Evolutionary conservation across 805 yeast species (phyloP), one percentile per base, ranked within the genome.

Genomic region (Pichia cabralensis): DNA sequence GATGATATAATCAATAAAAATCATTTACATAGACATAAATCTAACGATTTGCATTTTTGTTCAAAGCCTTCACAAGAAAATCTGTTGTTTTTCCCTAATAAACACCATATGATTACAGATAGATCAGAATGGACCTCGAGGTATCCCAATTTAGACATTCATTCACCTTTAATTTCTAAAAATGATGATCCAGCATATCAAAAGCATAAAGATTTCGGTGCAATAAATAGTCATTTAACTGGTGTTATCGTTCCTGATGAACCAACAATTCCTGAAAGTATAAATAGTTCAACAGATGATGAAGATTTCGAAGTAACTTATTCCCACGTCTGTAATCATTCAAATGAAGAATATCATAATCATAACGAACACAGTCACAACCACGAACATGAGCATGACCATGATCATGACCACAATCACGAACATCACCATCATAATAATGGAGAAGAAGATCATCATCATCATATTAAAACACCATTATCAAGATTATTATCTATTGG

Each of bases 401-500:
- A 31, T 11, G 19, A n/a, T 13, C 38, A 42, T 33, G 34, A 14
- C n/a, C n/a, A n/a, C n/a, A n/a, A n/a, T n/a, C n/a, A n/a, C 6
- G 15, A 24, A 24, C 17, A 14, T 24, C 10, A 22, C 22, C 3
- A 22, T 7, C 21, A 23, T 8, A 17, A 31, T 11, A 15, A n/a
- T 13, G 37, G n/a, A n/a, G n/a, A 42, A 32, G 34, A 14, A 22
- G 38, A 41, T 30, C 58, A 71, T 46, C 94, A 81, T 49, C 95
- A 85, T 53, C 83, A 80, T 48, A 67, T 82, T 15, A 76, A 74
- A 37, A 75, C 95, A 0, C 88, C 92, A 1, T 60, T 79, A 13
- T 78, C 94, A 0, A 68, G 83, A 38, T 59, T 89, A n/a, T 58
- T 89, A 9, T 73, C 94, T 5, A 85, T 89, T 38, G 96, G 96